Evolutionary conservation across 495 filamentous ascomycete genomes (phyloP).

Genomic region (Xylaria curta): DNA sequence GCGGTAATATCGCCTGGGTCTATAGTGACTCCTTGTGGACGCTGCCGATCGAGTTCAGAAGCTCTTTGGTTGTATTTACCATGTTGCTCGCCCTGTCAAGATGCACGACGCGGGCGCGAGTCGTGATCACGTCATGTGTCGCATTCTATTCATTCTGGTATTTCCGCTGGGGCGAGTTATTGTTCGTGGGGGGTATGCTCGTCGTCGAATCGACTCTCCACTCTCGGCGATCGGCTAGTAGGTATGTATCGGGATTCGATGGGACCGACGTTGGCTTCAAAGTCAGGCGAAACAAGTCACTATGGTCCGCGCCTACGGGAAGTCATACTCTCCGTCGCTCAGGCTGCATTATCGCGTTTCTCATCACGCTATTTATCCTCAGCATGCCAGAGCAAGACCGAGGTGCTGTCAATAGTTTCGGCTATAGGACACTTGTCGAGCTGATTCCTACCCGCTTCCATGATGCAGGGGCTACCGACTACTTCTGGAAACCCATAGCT

Average conservation of each 20-base stretch:
- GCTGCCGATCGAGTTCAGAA: constrained; percentile 48
- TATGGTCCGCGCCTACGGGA: not conserved
- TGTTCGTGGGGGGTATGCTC: constrained; percentile 27
- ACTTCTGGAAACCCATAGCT: constrained; percentile 58
- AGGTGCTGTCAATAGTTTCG: constrained; percentile 24
- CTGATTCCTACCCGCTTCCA: constrained; percentile 50
- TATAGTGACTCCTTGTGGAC: constrained; percentile 53
- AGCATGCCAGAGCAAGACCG: constrained; percentile 28
- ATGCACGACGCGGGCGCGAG: constrained; percentile 37
- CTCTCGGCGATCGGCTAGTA: not conserved
- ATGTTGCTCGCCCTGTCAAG: constrained; percentile 49
- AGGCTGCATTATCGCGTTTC: not conserved
- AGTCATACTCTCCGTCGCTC: not conserved
- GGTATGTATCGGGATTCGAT: not conserved
- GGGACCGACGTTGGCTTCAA: not conserved
- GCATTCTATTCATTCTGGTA: constrained; percentile 24
- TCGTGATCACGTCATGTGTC: constrained; percentile 23
- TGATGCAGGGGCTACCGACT: constrained; percentile 58
- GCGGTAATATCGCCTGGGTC: not conserved
- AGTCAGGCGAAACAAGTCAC: not conserved
- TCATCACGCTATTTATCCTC: constrained; percentile 21
- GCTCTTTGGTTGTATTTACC: constrained; percentile 56
- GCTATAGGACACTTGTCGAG: constrained; percentile 53
- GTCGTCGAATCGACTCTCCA: constrained; percentile 20
- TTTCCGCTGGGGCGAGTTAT: constrained; percentile 25